Base-by-base conservation (phyloP, 1,284 basidiomycete genomes). In the Neolentinus lepideus region DNA sequence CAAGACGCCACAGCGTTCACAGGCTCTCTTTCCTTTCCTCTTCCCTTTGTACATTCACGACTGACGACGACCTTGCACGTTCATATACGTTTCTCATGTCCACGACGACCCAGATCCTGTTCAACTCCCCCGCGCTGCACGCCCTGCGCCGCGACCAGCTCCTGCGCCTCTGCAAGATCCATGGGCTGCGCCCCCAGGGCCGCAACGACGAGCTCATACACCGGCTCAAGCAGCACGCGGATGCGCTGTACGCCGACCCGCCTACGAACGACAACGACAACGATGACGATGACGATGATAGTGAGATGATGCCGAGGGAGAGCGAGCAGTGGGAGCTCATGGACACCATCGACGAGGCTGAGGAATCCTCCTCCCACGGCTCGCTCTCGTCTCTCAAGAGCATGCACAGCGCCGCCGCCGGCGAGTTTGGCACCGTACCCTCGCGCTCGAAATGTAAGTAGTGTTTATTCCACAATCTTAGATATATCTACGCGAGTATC, bases 321-420 rank as follows among this genome's bases (percentile, higher is more conserved):
- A 86, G 84, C 63, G 84, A 86, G 62, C 83, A 86, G 62, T 90
- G 87, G 86, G 85, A 88, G 63, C 79, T 88, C 26, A 88, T 89
- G 83, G 87, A 89, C 55, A 79, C 80, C 58, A 88, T 88, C 50
- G 70, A 75, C 36, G 87, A 89, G 60, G 71, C 75, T 12, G 78
- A 83, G 43, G 83, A 86, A 61, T 69, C 69, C 25, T 72, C 75
- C 2, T 73, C 71, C 10, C 54, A 48, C 0, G 76, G 77, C 24
- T 80, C 80, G 0, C 63, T 81, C 19, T 73, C 72, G 11, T 81
- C 80, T 3, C 67, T 76, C 59, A 68, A 72, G 24, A 78, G 74
- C 9, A 60, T 61, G 56, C 60, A 55, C 52, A 62, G 64, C 57
- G 66, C 71, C 21, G 66, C 64, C 38, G 69, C 76, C 33, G 78